Base-by-base conservation (phyloP, 768 basidiomycete species). In the Lentinula guzmanii region DNA sequence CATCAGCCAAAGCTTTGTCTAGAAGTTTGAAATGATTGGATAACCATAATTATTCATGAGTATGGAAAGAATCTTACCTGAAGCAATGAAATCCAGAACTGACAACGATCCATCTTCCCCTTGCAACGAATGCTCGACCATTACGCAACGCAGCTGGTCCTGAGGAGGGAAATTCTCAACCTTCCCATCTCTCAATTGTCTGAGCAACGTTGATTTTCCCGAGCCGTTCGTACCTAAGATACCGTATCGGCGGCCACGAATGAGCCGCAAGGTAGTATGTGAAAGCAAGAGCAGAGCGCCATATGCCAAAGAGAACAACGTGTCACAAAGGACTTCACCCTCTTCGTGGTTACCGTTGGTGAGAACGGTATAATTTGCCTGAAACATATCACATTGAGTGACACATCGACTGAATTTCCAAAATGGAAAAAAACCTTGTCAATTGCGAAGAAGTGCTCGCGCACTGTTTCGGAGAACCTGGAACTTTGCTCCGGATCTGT, bases 91-190 rank as follows among this genome's bases (percentile, higher is more conserved):
- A 74, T 96, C 91, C 58, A 95, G 78, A 57, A 98, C 87, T 48
- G 87, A 83, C 61, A 88, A 68, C 9, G 91, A 89, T 16, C 82
- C 83, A 73, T 98, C 93, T 76, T 98, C 95, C 58, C 95, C 94
- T 76, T 95, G 94, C 10, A 98, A 79, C 31, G 95, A 89, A 76
- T 98, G 95, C 75, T 98, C 96, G 37, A 98, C 95, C 95, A 98
- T 98, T 62, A 97, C 85, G 67, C 91, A 91, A 52, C 91, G 85
- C 54, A 98, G 77, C 73, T 94, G 82, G 64, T 87, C 86, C 66
- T 87, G 93, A 5, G 93, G 83, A 18, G 96, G 96, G 76, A 98
- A 98, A 70, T 95, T 95, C 75, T 98, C 96, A 6, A 92, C 90
- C 76, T 98, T 98, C 62, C 92, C 90, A 69, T 96, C 94, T 61